Evolutionary conservation across 768 basidiomycete genomes (phyloP).

Genomic region (Podaxis mareebaensis): DNA sequence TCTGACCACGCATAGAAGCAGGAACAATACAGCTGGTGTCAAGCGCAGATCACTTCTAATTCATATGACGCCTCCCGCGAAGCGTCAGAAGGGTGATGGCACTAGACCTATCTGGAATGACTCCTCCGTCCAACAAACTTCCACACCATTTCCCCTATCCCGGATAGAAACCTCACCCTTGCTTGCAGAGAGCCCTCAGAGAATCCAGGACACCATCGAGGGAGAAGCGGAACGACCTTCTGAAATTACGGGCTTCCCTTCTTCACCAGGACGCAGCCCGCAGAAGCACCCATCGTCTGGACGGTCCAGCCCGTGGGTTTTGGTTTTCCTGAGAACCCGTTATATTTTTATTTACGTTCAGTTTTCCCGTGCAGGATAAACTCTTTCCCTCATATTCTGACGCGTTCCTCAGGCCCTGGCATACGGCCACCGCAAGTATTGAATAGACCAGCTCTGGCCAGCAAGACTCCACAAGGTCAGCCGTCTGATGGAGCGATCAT

Average conservation of each 20-base stretch:
- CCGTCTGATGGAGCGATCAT: not conserved
- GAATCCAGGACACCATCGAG: not conserved
- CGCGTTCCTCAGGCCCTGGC: not conserved
- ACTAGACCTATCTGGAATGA: not conserved
- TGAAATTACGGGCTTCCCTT: slow-evolving; percentile 11
- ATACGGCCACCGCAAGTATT: not conserved
- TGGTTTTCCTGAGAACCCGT: slow-evolving; percentile 3
- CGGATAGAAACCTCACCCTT: not conserved
- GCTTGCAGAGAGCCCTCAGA: no score
- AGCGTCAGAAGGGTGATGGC: slow-evolving; percentile 6
- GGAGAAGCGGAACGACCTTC: slow-evolving; percentile 7
- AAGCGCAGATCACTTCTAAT: slow-evolving; percentile 10
- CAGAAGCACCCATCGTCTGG: slow-evolving; percentile 1
- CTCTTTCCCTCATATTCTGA: slow-evolving; percentile 11
- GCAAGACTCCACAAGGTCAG: slow-evolving; percentile 2
- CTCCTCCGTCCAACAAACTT: slow-evolving; percentile 1
- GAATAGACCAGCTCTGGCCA: not conserved
- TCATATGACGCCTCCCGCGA: slow-evolving; percentile 12
- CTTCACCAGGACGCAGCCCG: slow-evolving; percentile 5
- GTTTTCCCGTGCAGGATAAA: slow-evolving; percentile 2
- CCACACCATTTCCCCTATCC: not conserved
- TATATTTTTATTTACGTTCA: not conserved
- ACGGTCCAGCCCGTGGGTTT: slow-evolving; percentile 12
- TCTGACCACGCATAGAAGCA: slow-evolving; percentile 9
- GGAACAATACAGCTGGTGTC: not conserved